Evolutionary conservation across 2,329 filamentous ascomycete genomes (phyloP).

Genomic region (Ceratocystis papillata): DNA sequence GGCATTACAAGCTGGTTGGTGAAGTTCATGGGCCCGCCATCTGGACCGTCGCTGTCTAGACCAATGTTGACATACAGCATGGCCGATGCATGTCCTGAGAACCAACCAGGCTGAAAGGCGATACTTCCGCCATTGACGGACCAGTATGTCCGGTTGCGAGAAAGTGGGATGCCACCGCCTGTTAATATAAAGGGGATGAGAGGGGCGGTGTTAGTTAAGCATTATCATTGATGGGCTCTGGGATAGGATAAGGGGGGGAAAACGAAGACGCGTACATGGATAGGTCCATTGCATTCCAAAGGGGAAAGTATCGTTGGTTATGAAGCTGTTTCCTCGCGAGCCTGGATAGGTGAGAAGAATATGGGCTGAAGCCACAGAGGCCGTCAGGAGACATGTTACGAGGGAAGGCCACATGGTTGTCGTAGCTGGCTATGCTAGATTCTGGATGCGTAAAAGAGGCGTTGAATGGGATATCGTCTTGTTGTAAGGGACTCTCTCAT

Average conservation of each 20-base stretch:
- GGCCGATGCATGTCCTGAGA: slow-evolving; percentile 64
- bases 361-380: slow-evolving; percentile 32
- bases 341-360: slow-evolving; percentile 55
- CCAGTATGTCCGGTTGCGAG: slow-evolving; percentile 71
- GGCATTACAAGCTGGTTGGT: slow-evolving; percentile 61
- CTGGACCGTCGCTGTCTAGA: slow-evolving; percentile 50
- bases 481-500: background rate
- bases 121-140: slow-evolving; percentile 64
- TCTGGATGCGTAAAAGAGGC: background rate
- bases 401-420: background rate
- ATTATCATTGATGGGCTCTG: background rate
- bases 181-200: background rate
- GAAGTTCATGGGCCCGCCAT: slow-evolving; percentile 28
- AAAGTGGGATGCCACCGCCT: slow-evolving; percentile 67
- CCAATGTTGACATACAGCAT: slow-evolving; percentile 78
- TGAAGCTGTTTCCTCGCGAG: slow-evolving; percentile 55
- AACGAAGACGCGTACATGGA: slow-evolving; percentile 45
- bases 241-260: background rate
- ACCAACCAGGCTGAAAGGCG: slow-evolving; percentile 76
- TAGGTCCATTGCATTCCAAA: slow-evolving; percentile 64
- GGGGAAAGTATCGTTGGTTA: slow-evolving; percentile 51
- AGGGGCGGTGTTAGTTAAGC: slow-evolving; percentile 15
- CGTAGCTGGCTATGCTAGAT: background rate
- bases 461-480: background rate
- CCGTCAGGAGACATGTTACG: slow-evolving; percentile 16